phyloP scores from a whole-genome alignment of 2,329 filamentous ascomycete genomes.

The Metarhizium robertsii region DNA sequence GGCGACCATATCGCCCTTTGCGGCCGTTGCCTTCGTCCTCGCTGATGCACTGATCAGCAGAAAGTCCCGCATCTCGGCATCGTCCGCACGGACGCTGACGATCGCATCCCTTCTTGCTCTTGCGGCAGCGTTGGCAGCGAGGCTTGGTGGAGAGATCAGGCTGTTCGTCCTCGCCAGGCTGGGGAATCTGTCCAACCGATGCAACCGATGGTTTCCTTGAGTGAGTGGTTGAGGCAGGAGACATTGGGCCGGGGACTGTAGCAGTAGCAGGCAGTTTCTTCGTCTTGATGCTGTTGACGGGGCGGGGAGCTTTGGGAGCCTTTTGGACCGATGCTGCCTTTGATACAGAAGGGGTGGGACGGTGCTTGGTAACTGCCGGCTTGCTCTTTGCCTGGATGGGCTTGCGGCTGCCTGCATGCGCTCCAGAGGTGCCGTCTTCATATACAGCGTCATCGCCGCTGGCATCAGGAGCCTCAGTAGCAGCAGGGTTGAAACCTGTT shows the following conservation, averaged over 20 bases:
- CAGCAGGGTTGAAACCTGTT: constrained; percentile 42
- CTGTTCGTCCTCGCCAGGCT: constrained; percentile 70
- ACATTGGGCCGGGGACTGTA: constrained; percentile 38
- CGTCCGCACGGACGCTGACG: constrained; percentile 89
- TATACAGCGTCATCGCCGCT: constrained; percentile 26
- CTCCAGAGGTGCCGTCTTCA: constrained; percentile 22
- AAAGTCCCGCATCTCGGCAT: constrained; percentile 92
- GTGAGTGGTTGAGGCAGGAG: constrained; percentile 57
- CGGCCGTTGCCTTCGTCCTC: constrained; percentile 97
- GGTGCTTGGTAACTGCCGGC: constrained; percentile 29
- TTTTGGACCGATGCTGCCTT: constrained; percentile 28
- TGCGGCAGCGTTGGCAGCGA: constrained; percentile 93
- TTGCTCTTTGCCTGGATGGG: constrained; percentile 29
- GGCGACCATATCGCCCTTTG: constrained; percentile 79
- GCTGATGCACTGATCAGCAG: constrained; percentile 87
- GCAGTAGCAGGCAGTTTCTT: constrained; percentile 36
- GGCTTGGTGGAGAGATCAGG: constrained; percentile 93
- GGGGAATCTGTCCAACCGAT: constrained; percentile 40
- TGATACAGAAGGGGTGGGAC: constrained; percentile 21
- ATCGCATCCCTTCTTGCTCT: constrained; percentile 99
- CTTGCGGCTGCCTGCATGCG: constrained; percentile 28
- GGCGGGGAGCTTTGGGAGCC: constrained; percentile 33
- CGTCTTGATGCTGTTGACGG: constrained; percentile 29
- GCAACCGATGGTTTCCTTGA: constrained; percentile 68
- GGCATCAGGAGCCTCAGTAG: constrained; percentile 35